Conservation (phyloP, 129 eudicot genomes). For the Silybum marianum region DNA sequence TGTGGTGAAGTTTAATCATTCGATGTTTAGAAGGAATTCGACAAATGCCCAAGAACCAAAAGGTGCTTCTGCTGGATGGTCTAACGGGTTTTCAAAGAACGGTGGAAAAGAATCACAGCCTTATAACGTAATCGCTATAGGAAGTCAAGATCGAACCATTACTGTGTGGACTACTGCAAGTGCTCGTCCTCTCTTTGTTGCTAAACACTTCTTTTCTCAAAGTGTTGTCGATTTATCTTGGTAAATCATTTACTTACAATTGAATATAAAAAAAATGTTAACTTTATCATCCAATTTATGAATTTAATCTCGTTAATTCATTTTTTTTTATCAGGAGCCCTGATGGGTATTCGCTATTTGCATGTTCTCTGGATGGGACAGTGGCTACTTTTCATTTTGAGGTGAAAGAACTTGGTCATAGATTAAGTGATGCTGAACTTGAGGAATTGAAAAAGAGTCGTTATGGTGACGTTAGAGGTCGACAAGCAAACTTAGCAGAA, state of each 20-base stretch:
- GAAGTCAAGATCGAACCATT: conserved; percentile 97
- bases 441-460: conserved; percentile 85
- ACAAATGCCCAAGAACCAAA: conserved; percentile 56
- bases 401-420: conserved; percentile 77
- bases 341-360: conserved; percentile 94
- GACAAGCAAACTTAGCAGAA: conserved; percentile 91
- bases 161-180: conserved; percentile 99
- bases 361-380: conserved; percentile 94
- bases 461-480: conserved; percentile 88
- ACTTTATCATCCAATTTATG: background rate
- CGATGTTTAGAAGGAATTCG: conserved; percentile 71
- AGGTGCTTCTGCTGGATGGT: conserved; percentile 76
- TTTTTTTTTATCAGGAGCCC: conserved; percentile 74
- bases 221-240: conserved; percentile 96
- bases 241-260: conserved; percentile 36
- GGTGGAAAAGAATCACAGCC: conserved; percentile 84
- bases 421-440: conserved; percentile 70
- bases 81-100: conserved; percentile 69
- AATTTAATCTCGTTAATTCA: background rate
- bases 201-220: conserved; percentile 93
- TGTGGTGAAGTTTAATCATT: conserved; percentile 90
- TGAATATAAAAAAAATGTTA: background rate
- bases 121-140: conserved; percentile 93
- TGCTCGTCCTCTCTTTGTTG: conserved; percentile 97
- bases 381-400: conserved; percentile 90